Conservation (phyloP, 495 filamentous ascomycete species). For the Bacidia gigantensis region DNA sequence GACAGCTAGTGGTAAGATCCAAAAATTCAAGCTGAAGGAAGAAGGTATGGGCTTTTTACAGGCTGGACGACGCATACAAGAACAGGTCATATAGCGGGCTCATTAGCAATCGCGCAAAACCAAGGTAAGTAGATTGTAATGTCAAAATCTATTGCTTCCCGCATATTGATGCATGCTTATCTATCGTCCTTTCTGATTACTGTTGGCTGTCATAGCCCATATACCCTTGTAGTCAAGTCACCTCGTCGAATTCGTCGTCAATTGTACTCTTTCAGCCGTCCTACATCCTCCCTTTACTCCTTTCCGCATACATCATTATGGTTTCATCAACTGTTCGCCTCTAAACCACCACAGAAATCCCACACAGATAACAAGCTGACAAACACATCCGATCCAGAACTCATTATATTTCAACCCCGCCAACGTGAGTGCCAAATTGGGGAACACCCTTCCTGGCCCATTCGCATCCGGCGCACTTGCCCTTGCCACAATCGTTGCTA, state of each 20-base stretch:
- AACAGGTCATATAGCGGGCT: no score
- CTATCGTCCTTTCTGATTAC: not conserved
- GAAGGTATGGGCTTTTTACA: conserved; percentile 15
- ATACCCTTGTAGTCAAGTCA: no score
- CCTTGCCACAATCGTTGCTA: conserved; percentile 43
- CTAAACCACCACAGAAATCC: conserved; percentile 50
- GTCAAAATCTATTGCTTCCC: not conserved
- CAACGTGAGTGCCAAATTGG: conserved; percentile 36
- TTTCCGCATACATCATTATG: conserved; percentile 20
- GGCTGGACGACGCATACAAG: not conserved
- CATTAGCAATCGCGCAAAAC: no score
- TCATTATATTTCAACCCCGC: conserved; percentile 39
- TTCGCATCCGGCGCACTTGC: conserved; percentile 44
- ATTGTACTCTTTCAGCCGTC: no score
- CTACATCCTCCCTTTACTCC: no score
- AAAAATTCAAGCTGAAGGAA: conserved; percentile 81
- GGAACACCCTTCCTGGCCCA: conserved; percentile 52
- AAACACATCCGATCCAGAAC: conserved; percentile 53
- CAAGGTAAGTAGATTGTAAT: no score
- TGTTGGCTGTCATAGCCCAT: no score
- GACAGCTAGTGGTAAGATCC: conserved; percentile 93
- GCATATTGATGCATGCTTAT: not conserved
- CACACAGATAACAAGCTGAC: conserved; percentile 48
- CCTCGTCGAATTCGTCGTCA: not conserved
- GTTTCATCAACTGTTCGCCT: conserved; percentile 52